Base-by-base conservation (phyloP, 352 stramenopile species). In the Pythium sukuiense region DNA sequence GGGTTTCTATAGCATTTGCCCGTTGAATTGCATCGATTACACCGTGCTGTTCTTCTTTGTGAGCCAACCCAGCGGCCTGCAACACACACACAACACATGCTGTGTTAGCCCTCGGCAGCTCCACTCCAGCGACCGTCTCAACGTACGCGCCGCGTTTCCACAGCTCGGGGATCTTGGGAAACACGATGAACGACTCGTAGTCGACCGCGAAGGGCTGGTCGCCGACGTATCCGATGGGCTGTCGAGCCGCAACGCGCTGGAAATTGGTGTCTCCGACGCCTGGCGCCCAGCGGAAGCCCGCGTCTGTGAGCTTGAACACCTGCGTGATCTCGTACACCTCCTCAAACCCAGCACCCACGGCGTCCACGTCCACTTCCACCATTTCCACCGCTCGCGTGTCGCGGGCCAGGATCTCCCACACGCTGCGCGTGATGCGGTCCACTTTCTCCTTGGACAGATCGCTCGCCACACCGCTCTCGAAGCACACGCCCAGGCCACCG, bases 141-240 rank as follows among this genome's bases (percentile, higher is more conserved):
- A 80, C 80, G 46, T 83, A 89, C 80, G 77, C 55, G 30, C 70
- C 70, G 39, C 85, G 29, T 41, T 84, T 87, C 80, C 83, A 89
- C 2, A 89, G 73, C 32, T 71, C 53, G 9, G 73, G 65, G 18
- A 91, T 67, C 62, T 91, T 91, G 6, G 83, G 83, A 43, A 89
- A 91, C 53, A 91, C 79, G 61, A 91, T 79, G 59, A 80, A 75
- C 48, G 83, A 70, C 39, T 89, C 79, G 48, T 89, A 88, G 55
- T 74, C 72, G 6, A 89, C 79, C 13, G 54, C 57, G 27, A 91
- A 84, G 7, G 72, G 67, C 8, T 83, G 29, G 8, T 58, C 50
- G 11, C 73, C 77, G n/a, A 87, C 64, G 41, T 76, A 85, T 0
- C 81, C 81, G 35, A 93, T 83, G 2, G 78, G 69, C 18, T 83